Evolutionary conservation across 2,329 filamentous ascomycete species (phyloP).

Genomic region (Aspergillaceae sp.): DNA sequence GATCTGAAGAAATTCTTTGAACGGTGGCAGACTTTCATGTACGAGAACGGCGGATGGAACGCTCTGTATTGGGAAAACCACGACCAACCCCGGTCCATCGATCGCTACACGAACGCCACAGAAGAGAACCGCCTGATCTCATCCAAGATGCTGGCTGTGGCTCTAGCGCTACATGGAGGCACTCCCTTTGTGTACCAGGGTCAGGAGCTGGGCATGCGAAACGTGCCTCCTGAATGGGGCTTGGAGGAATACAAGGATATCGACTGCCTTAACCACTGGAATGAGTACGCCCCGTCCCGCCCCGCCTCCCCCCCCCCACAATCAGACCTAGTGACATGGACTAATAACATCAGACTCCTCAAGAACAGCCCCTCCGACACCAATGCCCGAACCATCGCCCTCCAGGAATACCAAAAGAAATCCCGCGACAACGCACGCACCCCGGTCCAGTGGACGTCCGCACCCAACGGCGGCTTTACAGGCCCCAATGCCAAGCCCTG

Average conservation of each 20-base stretch:
- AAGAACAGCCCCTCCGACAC: constrained; percentile 19
- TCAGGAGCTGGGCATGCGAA: constrained; percentile 60
- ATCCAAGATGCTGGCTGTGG: constrained; percentile 53
- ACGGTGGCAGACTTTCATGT: constrained; percentile 54
- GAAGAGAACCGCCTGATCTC: constrained; percentile 43
- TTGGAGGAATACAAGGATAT: constrained; percentile 63
- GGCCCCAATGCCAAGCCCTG: constrained; percentile 48
- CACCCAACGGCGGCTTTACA: constrained; percentile 57
- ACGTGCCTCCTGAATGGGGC: constrained; percentile 52
- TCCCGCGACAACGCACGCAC: constrained; percentile 60
- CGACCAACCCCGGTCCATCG: constrained; percentile 54
- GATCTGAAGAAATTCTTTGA: constrained; percentile 46
- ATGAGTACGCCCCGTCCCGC: constrained; percentile 24
- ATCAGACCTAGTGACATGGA: not conserved
- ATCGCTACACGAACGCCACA: constrained; percentile 46
- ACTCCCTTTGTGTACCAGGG: constrained; percentile 63
- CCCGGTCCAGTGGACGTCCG: constrained; percentile 63
- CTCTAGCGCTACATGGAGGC: constrained; percentile 50
- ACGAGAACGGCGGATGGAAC: constrained; percentile 54
- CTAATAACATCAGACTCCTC: constrained; percentile 19
- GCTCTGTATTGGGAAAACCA: constrained; percentile 59
- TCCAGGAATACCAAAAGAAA: constrained; percentile 31
- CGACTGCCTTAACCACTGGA: constrained; percentile 51
- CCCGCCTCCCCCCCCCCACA: not conserved
- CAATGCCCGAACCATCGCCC: constrained; percentile 20